Base-by-base conservation (phyloP, 2,329 filamentous ascomycete genomes). In the Aotearoamyces nothofagi region DNA sequence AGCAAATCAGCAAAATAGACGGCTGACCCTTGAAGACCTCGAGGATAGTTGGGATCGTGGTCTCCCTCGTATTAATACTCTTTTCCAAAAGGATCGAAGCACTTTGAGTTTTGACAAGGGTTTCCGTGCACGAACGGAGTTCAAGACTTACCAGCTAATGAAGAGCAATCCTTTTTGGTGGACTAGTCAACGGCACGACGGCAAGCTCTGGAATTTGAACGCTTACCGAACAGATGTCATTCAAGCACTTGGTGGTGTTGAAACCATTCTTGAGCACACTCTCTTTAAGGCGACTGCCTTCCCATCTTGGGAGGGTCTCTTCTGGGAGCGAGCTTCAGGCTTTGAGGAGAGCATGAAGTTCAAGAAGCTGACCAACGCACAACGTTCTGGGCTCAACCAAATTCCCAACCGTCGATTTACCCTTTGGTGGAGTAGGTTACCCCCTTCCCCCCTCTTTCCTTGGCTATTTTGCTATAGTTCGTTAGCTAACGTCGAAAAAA, bases 131-230 rank as follows among this genome's bases (percentile, higher is more conserved):
- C 70, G 90, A 30, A 83, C 87, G 8, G 90, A 98, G 52, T 98
- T 98, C 63, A 98, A 98, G 63, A 76, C 90, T 16, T 98, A 96
- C 50, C 87, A 96, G 53, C 64, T 96, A 35, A 96, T 98, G 87
- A 94, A 92, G 70, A 92, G 79, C 56, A 94, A 96, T 50, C 90
- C 90, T 0, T 96, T 96, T 64, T 94, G 86, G 84, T 98, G 90
- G 90, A 98, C 90, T 4, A 92, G 81, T 45, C 87, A 96, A 54
- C 68, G 90, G 22, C 92, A 98, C 46, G 90, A 98, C 45, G 90
- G 90, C 49, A 96, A 96, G 49, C 56, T 98, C 4, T 98, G 90
- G 90, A 94, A 94, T 39, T 54, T 98, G 30, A 96, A 96, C 40
- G 81, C 83, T 1, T 94, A 96, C 56, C 66, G 90, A 37, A 94